Evolutionary conservation across 2,329 filamentous ascomycete genomes (phyloP).

Genomic region (Trichoderma atroviride): DNA sequence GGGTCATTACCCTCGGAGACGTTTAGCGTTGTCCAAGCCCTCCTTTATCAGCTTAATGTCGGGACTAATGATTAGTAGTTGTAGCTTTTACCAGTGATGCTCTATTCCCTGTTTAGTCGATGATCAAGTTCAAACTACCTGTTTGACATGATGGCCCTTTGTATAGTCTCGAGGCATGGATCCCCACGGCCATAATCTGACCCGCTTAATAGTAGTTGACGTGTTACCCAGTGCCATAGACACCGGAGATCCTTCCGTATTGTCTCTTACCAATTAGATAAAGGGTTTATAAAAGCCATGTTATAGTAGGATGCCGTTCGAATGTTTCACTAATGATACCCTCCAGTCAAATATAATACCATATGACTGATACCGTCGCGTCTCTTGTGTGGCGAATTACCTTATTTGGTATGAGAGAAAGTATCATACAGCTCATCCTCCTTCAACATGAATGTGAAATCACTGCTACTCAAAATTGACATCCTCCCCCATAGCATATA

Average conservation of each 20-base stretch:
- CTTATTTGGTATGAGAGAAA: not conserved
- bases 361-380: too few relatives aligned
- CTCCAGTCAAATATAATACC: too few relatives aligned
- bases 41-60: not conserved
- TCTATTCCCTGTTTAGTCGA: not conserved
- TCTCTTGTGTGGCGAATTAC: too few relatives aligned
- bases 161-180: not conserved
- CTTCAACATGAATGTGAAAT: not conserved
- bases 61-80: not conserved
- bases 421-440: not conserved
- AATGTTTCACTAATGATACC: too few relatives aligned
- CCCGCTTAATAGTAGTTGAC: slow-evolving; percentile 29
- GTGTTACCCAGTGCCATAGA: slow-evolving; percentile 40
- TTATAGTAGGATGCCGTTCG: slow-evolving; percentile 37
- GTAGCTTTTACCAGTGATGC: not conserved
- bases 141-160: not conserved
- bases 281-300: slow-evolving; percentile 40
- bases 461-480: not conserved
- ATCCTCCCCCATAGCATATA: not conserved
- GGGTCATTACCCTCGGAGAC: not conserved
- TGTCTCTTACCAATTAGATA: not conserved
- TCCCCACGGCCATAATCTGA: not conserved
- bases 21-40: not conserved
- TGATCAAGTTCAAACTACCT: not conserved
- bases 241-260: slow-evolving; percentile 36